Percentiles rank a stretch among this genome's conserved stretches.
These are phyloP conservation scores for Cytospora chrysosperma DNA, from an alignment of 2,329 filamentous ascomycete species.

Conservation along the genomic window DNA sequence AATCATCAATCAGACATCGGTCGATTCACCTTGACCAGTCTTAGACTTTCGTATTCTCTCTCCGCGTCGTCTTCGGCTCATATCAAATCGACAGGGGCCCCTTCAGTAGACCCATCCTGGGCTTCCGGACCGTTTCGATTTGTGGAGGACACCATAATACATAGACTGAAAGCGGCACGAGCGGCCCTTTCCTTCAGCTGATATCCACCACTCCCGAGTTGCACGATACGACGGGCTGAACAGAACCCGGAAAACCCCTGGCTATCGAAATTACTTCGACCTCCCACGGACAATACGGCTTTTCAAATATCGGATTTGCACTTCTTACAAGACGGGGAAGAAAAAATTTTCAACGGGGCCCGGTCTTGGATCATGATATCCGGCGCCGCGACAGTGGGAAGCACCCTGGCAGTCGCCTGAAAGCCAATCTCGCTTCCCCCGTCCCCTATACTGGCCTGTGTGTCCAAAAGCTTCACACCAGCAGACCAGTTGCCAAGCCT, in stretches of 20 bases:
- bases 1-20: not conserved
- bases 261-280: conserved; percentile 4
- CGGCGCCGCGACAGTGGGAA: conserved; percentile 16
- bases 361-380: conserved; percentile 17
- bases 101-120: conserved; percentile 3
- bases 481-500: not conserved
- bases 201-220: conserved; percentile 16
- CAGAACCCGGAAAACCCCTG: conserved; percentile 12
- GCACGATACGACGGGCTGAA: conserved; percentile 4
- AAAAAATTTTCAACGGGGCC: conserved; percentile 22
- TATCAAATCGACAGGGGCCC: conserved; percentile 14
- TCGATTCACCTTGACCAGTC: conserved; percentile 9
- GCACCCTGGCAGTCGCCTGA: conserved; percentile 18
- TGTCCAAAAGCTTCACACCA: conserved; percentile 14
- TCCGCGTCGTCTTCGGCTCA: not conserved
- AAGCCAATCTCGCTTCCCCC: conserved; percentile 23
- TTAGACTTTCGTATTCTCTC: conserved; percentile 7
- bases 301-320: conserved; percentile 16
- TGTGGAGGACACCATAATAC: conserved; percentile 18
- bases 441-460: conserved; percentile 17
- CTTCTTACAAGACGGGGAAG: conserved; percentile 10
- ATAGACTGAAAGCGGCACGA: not conserved
- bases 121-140: conserved; percentile 11
- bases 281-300: conserved; percentile 6
- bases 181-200: conserved; percentile 7